Base-by-base conservation (phyloP, 371 early-diverging fungal species). In the Mortierella sp. region DNA sequence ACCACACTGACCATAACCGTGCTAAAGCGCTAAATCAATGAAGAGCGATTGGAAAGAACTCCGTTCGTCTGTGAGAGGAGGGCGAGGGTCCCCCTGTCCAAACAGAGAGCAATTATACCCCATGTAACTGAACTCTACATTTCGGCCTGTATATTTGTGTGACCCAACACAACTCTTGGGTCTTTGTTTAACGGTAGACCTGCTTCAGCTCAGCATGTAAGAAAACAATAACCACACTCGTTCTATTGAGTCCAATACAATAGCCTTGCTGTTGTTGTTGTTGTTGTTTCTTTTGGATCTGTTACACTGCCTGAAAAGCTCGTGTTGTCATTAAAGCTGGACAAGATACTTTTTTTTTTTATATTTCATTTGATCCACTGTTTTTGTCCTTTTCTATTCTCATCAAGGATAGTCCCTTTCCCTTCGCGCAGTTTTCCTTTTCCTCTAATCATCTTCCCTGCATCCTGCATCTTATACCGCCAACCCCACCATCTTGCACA, bases 51-150 rank as follows among this genome's bases (percentile, higher is more conserved):
- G 20, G 11, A 22, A 39, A 28, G 14, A 57, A 57, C 57, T 60
- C 61, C 61, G 39, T 37, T 60, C 37, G 37, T 30, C n/a, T 37
- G 40, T 32, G 8, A 11, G 54, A 52, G 37, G 24, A 5, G 40
- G 49, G 35, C 30, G 35, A 35, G 35, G 52, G 52, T 64, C 52
- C 37, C 64, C 64, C 64, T 64, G 52, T 64, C 52, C 64, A 64
- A 51, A 62, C 40, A 40, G 26, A 40, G 62, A 62, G 62, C 62
- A 62, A 62, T 62, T 62, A 22, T 4, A 45, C 26, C 24, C 43
- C 10, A 30, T 14, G 14, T 55, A 28, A 11, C 2, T 14, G 20
- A 55, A 55, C 24, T 55, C 45, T 62, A 40, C 26, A 37, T 37
- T 22, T 22, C 57, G 14, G 20, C 47, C 12, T 47, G 20, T 20